A percentile compares a stretch with the other conserved stretches of the same genome.
Conservation (phyloP, 768 basidiomycete species). For the Polyporus arcularius region DNA sequence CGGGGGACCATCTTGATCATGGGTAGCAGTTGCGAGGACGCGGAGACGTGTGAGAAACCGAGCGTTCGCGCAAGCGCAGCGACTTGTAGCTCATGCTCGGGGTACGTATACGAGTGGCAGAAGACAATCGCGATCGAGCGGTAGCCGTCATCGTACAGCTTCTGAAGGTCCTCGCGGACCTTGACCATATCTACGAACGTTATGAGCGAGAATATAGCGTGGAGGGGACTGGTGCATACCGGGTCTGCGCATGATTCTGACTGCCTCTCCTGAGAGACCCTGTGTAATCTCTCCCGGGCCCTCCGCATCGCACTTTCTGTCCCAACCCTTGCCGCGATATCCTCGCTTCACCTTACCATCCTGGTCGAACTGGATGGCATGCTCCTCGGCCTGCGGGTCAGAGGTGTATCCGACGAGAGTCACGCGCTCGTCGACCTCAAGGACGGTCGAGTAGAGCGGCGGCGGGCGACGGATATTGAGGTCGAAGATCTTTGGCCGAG, state of each 20-base stretch:
- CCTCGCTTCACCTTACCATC: conserved; percentile 64
- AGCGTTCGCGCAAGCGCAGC: conserved; percentile 73
- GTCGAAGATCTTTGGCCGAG: conserved; percentile 93
- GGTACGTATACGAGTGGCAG: conserved; percentile 90
- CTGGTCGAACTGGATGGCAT: conserved; percentile 77
- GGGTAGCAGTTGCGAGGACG: conserved; percentile 83
- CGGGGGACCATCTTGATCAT: conserved; percentile 97
- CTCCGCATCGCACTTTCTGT: conserved; percentile 67
- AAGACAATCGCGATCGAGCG: conserved; percentile 88
- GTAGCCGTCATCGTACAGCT: conserved; percentile 79
- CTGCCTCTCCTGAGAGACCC: conserved; percentile 89
- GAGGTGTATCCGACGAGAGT: conserved; percentile 93
- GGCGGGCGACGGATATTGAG: conserved; percentile 80
- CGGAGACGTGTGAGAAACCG: conserved; percentile 90
- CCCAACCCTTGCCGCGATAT: conserved; percentile 80
- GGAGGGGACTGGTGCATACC: conserved; percentile 38
- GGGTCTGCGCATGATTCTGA: conserved; percentile 76
- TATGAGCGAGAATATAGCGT: background rate
- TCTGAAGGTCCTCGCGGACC: conserved; percentile 53
- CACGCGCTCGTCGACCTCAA: conserved; percentile 88
- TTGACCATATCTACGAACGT: conserved; percentile 40
- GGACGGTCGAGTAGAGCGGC: conserved; percentile 75
- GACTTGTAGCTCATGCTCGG: conserved; percentile 77
- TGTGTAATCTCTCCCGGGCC: conserved; percentile 78
- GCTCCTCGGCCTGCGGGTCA: conserved; percentile 77